Conservation (phyloP, 495 filamentous ascomycete species). For the Lasiosphaeria ovina region DNA sequence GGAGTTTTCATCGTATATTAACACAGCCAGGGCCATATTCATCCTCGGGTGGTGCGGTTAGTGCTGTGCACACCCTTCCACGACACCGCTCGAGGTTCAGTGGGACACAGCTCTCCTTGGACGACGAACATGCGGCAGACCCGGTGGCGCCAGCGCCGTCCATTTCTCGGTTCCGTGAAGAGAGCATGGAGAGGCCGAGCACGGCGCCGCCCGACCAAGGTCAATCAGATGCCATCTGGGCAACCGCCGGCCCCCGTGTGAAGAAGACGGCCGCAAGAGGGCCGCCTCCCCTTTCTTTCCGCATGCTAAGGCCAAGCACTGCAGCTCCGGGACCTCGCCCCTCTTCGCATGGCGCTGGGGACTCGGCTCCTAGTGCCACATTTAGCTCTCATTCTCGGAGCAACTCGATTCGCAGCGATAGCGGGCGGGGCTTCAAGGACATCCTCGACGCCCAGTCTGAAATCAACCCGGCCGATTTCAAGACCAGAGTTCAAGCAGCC, state of each 20-base stretch:
- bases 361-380: constrained; percentile 14
- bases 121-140: constrained; percentile 16
- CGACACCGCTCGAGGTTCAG: constrained; percentile 29
- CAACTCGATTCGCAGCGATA: constrained; percentile 24
- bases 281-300: constrained; percentile 31
- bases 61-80: constrained; percentile 28
- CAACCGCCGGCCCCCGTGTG: constrained; percentile 7
- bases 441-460: constrained; percentile 52
- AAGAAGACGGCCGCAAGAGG: constrained; percentile 16
- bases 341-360: constrained; percentile 13
- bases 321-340: constrained; percentile 13
- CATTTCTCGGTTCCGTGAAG: constrained; percentile 28
- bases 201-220: constrained; percentile 34
- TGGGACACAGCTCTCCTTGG: constrained; percentile 22
- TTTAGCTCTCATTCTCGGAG: constrained; percentile 15
- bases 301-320: constrained; percentile 13
- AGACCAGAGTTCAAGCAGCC: constrained; percentile 43
- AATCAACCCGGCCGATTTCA: constrained; percentile 44
- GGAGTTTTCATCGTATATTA: constrained; percentile 25
- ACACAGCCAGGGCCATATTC: constrained; percentile 36
- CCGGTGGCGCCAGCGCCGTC: constrained; percentile 30
- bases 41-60: constrained; percentile 30
- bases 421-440: constrained; percentile 40
- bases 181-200: constrained; percentile 32
- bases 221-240: constrained; percentile 9